Evolutionary conservation across 2,329 filamentous ascomycete species (phyloP), one percentile per base, ranked within the genome.

Genomic region (Fusarium cicatricum): DNA sequence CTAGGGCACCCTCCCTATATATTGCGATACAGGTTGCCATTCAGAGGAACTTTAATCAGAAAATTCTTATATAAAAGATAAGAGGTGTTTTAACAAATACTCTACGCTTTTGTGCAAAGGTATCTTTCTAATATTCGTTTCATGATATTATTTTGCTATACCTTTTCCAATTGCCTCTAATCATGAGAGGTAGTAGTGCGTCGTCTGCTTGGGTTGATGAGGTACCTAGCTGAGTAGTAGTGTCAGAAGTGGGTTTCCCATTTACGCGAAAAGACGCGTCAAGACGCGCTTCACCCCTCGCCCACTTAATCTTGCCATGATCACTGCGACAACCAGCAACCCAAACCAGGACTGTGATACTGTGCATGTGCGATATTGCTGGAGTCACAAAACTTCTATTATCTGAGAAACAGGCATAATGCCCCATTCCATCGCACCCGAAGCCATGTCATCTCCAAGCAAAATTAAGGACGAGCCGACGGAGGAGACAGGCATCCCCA

Each of bases 251-350:
- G 23, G 23, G 9, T 8, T 10, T 44, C n/a, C 52, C 46, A 57
- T 69, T 69, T 68, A 69, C 67, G 59, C 67, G 65, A 56, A 58
- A 53, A 58, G 58, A 54, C 66, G 65, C 66, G 66, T 40, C 45
- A 11, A 5, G 19, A 54, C 66, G 62, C 66, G 66, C 49, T 38
- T 21, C 43, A 58, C 52, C 63, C 52, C 54, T 51, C 57, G 28
- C 26, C 39, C 47, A 51, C 44, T 53, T 44, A 44, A 45, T 56
- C 57, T 52, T 50, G 36, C 34, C 50, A 55, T 55, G 21, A 65
- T 64, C 62, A 62, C 63, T 60, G 54, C 63, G 52, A 67, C 63
- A 65, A 64, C 52, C 46, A 55, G 12, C 41, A 49, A 45, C 51
- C 19, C 21, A 21, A 33, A 21, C 34, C 41, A 38, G 34, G 14